These are phyloP conservation scores for Phycomyces blakesleeanus DNA, from an alignment of 192 early-diverging fungal species.

Conservation along the genomic window DNA sequence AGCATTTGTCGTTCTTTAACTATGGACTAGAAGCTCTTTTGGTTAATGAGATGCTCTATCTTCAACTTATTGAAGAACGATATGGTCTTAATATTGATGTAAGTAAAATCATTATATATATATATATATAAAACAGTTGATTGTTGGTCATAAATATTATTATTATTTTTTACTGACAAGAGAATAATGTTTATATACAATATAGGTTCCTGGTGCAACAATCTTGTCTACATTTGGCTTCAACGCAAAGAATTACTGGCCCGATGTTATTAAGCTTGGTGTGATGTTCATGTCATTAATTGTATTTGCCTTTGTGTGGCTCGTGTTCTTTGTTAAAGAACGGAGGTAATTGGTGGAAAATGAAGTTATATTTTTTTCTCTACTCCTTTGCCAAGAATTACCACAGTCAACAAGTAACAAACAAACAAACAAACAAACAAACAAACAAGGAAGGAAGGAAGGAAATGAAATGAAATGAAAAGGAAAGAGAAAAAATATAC, in stretches of 20 bases:
- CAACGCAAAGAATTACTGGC: conserved; percentile 78
- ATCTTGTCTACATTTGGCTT: conserved; percentile 88
- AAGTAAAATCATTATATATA: conserved; percentile 10
- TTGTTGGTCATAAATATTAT: too few relatives aligned
- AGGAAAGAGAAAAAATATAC: too few relatives aligned
- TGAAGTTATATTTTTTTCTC: too few relatives aligned
- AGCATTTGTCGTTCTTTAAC: conserved; percentile 83
- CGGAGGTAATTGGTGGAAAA: conserved; percentile 56
- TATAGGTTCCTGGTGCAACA: conserved; percentile 76
- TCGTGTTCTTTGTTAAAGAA: conserved; percentile 81
- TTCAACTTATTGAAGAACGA: conserved; percentile 73
- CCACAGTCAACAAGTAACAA: too few relatives aligned
- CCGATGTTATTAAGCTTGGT: conserved; percentile 62
- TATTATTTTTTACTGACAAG: too few relatives aligned
- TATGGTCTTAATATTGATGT: conserved; percentile 82
- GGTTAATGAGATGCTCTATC: conserved; percentile 83
- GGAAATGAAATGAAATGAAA: too few relatives aligned
- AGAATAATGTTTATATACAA: neutral
- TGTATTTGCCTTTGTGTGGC: conserved; percentile 69
- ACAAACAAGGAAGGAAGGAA: too few relatives aligned
- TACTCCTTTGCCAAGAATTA: too few relatives aligned
- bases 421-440: too few relatives aligned
- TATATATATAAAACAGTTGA: too few relatives aligned
- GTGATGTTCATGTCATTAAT: conserved; percentile 60
- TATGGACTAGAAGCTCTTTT: conserved; percentile 85